A percentile compares a stretch with the other conserved stretches of the same genome.
phyloP scores from a whole-genome alignment of 768 basidiomycete genomes.

The Naganishia antarctica region DNA sequence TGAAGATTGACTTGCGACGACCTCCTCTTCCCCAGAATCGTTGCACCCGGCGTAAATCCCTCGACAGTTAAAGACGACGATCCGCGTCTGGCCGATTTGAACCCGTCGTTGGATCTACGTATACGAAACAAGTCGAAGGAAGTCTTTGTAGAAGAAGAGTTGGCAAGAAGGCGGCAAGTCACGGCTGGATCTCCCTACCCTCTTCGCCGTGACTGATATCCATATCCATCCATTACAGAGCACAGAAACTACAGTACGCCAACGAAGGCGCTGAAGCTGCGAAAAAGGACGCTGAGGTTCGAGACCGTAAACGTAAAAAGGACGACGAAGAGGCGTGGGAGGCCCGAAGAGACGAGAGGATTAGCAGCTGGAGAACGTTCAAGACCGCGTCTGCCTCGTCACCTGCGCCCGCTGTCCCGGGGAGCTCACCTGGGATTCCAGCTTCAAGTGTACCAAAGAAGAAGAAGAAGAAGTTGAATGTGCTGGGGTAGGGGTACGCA shows the following conservation, averaged over 20 bases:
- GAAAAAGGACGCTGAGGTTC: constrained; percentile 40
- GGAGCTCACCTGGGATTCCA: not conserved
- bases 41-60: constrained; percentile 36
- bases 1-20: not conserved
- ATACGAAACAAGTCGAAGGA: constrained; percentile 43
- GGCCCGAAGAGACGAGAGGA: constrained; percentile 45
- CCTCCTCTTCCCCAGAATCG: not conserved
- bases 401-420: not conserved
- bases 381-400: not conserved
- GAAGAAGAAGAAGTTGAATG: constrained; percentile 45
- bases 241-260: constrained; percentile 43
- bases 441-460: constrained; percentile 31
- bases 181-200: not conserved
- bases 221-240: constrained; percentile 25
- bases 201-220: not conserved
- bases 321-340: constrained; percentile 47
- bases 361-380: constrained; percentile 44
- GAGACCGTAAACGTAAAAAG: constrained; percentile 41
- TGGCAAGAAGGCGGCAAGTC: constrained; percentile 41
- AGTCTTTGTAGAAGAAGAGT: constrained; percentile 46
- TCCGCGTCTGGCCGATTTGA: constrained; percentile 37
- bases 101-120: constrained; percentile 41
- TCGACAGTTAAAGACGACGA: constrained; percentile 42
- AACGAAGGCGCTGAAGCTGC: constrained; percentile 49
- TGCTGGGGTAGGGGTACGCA: constrained; percentile 35